phyloP scores from a whole-genome alignment of 306 rosid genomes.

The Psophocarpus tetragonolobus region DNA sequence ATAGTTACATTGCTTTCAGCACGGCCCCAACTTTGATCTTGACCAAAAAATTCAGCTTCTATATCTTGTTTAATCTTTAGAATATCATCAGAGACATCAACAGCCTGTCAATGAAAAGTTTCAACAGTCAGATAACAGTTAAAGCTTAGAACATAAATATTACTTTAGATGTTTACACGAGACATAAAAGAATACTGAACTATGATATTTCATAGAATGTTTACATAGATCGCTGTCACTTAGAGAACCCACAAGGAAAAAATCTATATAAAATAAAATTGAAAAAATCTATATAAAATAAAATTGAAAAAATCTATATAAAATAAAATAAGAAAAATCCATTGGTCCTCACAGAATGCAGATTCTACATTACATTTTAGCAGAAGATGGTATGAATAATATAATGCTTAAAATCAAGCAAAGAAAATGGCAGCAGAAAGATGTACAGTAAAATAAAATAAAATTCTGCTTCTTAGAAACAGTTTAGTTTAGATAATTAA shows the following conservation, averaged over 20 bases:
- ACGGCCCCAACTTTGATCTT: constrained; percentile 71
- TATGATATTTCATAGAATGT: background rate
- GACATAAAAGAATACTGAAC: background rate
- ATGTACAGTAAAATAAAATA: background rate
- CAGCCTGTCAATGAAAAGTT: constrained; percentile 41
- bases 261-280: background rate
- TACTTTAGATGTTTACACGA: background rate
- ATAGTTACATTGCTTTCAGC: constrained; percentile 61
- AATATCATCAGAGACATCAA: constrained; percentile 63
- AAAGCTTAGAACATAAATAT: background rate
- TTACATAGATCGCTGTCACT: background rate
- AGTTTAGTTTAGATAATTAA: background rate
- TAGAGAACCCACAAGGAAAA: background rate
- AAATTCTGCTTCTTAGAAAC: background rate
- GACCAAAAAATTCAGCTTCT: constrained; percentile 69
- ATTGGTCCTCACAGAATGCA: background rate
- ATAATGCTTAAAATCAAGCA: background rate
- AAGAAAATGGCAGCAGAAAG: background rate
- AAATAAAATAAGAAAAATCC: too few species aligned
- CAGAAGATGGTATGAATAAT: background rate
- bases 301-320: too few species aligned
- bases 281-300: background rate
- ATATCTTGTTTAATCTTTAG: constrained; percentile 61
- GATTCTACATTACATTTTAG: background rate
- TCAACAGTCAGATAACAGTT: background rate